Percentiles rank a stretch among this genome's conserved stretches.
phyloP scores from a whole-genome alignment of 2,329 filamentous ascomycete genomes.

The Ceratocystis albifundus region DNA sequence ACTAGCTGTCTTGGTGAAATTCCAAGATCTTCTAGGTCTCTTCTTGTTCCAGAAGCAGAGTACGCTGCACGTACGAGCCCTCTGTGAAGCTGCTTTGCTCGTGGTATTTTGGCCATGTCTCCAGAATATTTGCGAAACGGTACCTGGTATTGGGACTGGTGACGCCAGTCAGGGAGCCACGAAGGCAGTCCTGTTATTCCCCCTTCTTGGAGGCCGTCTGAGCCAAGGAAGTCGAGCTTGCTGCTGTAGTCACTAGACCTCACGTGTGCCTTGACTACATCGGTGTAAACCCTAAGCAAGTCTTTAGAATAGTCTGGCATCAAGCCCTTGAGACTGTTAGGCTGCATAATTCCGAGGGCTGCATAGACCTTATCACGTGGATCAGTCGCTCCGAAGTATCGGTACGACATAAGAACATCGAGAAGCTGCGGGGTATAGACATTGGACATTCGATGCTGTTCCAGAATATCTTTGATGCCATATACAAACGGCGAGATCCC shows the following conservation, averaged over 20 bases:
- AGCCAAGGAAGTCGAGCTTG: slow-evolving; percentile 24
- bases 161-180: slow-evolving; percentile 25
- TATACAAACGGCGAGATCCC: slow-evolving; percentile 22
- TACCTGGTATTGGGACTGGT: slow-evolving; percentile 23
- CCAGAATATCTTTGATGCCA: slow-evolving; percentile 21
- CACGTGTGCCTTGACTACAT: slow-evolving; percentile 24
- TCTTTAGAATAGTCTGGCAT: slow-evolving; percentile 26
- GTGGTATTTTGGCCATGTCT: slow-evolving; percentile 21
- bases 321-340: slow-evolving; percentile 25
- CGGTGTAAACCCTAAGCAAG: slow-evolving; percentile 26
- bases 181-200: slow-evolving; percentile 25
- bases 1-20: slow-evolving; percentile 20
- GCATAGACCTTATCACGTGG: slow-evolving; percentile 28
- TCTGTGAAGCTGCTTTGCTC: background rate
- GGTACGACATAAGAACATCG: slow-evolving; percentile 22
- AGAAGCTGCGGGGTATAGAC: slow-evolving; percentile 20
- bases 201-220: slow-evolving; percentile 25
- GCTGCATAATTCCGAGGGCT: slow-evolving; percentile 26
- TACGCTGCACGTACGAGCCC: slow-evolving; percentile 17
- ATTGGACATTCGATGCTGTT: slow-evolving; percentile 14
- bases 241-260: slow-evolving; percentile 21
- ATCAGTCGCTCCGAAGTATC: slow-evolving; percentile 25
- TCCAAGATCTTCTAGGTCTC: slow-evolving; percentile 19
- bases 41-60: slow-evolving; percentile 22
- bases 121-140: slow-evolving; percentile 23